Evolutionary conservation across 140 eudicot genomes (phyloP).

Genomic region (Erigeron philadelphicus): DNA sequence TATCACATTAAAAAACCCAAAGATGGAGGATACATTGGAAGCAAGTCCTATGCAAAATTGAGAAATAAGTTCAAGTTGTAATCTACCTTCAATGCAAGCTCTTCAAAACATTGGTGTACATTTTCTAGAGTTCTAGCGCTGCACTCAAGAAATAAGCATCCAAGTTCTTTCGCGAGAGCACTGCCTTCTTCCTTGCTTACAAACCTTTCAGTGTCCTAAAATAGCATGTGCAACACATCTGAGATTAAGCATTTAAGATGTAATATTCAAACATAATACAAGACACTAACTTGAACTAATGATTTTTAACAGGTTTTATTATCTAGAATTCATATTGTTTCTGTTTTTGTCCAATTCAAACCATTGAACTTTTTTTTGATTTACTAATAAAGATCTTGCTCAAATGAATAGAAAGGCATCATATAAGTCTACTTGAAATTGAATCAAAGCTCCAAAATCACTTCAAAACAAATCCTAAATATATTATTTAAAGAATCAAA

Average conservation of each 20-base stretch:
- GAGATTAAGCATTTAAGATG: background rate
- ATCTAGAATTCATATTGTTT: too few relatives aligned
- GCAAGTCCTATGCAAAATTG: background rate
- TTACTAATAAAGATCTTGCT: too few relatives aligned
- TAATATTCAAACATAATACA: too few relatives aligned
- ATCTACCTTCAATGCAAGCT: constrained; percentile 31
- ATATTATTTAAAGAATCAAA: too few relatives aligned
- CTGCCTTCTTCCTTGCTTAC: constrained; percentile 34
- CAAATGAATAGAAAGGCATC: too few relatives aligned
- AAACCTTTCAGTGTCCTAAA: constrained; percentile 30
- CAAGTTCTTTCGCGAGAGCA: constrained; percentile 28
- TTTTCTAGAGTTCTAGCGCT: constrained; percentile 35
- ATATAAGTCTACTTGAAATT: too few relatives aligned
- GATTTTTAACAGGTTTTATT: too few relatives aligned
- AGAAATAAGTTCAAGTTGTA: background rate
- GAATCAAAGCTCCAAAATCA: too few relatives aligned
- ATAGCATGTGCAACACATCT: background rate
- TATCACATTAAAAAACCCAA: background rate
- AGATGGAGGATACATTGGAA: background rate
- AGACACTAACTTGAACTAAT: too few relatives aligned
- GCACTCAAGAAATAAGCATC: constrained; percentile 29
- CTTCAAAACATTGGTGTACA: constrained; percentile 31
- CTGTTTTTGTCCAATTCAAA: too few relatives aligned
- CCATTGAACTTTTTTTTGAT: too few relatives aligned
- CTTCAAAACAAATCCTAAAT: too few relatives aligned